Evolutionary conservation across 768 basidiomycete genomes (phyloP).

Genomic region (Naganishia onofrii): DNA sequence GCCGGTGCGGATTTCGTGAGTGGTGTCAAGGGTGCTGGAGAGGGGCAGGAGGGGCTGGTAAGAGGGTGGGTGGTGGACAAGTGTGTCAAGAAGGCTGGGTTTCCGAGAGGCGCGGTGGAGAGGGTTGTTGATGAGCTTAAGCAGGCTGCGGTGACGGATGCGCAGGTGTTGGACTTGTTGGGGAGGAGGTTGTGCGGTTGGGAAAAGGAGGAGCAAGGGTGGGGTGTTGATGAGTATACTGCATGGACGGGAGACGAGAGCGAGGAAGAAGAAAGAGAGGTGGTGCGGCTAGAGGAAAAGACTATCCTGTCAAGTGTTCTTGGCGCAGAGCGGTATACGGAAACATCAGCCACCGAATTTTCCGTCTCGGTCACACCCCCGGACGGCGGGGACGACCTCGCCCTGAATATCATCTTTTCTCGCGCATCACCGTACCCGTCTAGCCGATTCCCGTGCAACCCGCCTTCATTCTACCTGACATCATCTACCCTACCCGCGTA

Average conservation of each 20-base stretch:
- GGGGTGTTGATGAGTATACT: slow-evolving; percentile 43
- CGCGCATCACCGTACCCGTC: slow-evolving; percentile 56
- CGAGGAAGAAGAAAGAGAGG: slow-evolving; percentile 41
- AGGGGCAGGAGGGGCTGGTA: slow-evolving; percentile 56
- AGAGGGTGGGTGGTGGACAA: slow-evolving; percentile 77
- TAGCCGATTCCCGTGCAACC: slow-evolving; percentile 53
- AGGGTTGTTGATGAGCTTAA: slow-evolving; percentile 55
- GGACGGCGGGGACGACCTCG: slow-evolving; percentile 51
- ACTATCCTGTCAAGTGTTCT: slow-evolving; percentile 50
- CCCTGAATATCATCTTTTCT: slow-evolving; percentile 66
- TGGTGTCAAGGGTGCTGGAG: slow-evolving; percentile 37
- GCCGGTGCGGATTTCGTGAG: slow-evolving; percentile 49
- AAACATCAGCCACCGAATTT: slow-evolving; percentile 38
- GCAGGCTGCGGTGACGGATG: slow-evolving; percentile 52
- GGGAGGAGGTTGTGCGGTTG: slow-evolving; percentile 49
- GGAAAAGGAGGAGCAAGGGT: slow-evolving; percentile 42
- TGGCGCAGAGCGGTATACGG: slow-evolving; percentile 43
- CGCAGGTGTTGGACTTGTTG: slow-evolving; percentile 58
- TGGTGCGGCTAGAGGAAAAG: slow-evolving; percentile 51
- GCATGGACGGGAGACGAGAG: slow-evolving; percentile 26
- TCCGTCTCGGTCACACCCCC: slow-evolving; percentile 39
- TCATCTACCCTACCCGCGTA: slow-evolving; percentile 71
- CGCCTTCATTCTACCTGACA: slow-evolving; percentile 71
- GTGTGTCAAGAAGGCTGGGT: slow-evolving; percentile 77
- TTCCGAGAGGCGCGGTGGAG: slow-evolving; percentile 69